Evolutionary conservation across 208 protist genomes (phyloP).

Genomic region (Trypanosoma cruzi): DNA sequence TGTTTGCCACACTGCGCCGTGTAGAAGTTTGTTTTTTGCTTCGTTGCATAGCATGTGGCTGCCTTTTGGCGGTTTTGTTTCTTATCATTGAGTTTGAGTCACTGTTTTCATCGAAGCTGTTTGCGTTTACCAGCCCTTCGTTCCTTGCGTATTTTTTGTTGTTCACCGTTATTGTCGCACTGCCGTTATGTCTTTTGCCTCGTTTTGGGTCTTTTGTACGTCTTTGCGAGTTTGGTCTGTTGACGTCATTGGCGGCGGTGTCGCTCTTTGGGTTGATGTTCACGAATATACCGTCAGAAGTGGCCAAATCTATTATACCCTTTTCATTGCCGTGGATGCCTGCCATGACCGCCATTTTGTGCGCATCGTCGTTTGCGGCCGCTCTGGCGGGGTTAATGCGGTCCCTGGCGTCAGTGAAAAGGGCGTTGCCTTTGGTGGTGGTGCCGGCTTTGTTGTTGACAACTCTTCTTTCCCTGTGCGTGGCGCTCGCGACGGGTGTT

Average conservation of each 20-base stretch:
- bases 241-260: neutral
- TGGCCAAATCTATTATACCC: neutral
- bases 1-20: neutral
- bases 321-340: neutral
- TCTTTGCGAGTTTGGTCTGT: constrained; percentile 8
- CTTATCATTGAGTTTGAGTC: neutral
- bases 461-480: neutral
- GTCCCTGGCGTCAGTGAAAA: neutral
- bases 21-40: neutral
- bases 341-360: neutral
- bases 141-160: neutral
- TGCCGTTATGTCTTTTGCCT: constrained; percentile 16
- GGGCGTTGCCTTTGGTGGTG: neutral
- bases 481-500: neutral
- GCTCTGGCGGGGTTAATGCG: constrained; percentile 6
- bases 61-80: neutral
- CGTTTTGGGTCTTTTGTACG: constrained; percentile 8
- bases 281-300: neutral
- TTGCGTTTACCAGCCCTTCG: neutral
- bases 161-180: neutral
- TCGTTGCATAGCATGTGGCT: neutral
- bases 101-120: neutral
- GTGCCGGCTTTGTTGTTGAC: neutral
- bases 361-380: neutral
- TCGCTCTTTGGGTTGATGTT: neutral